Percentiles rank a stretch among this genome's conserved stretches.
These are phyloP conservation scores for Talaromyces albobiverticillius DNA, from an alignment of 2,329 filamentous ascomycete species.

Conservation along the genomic window DNA sequence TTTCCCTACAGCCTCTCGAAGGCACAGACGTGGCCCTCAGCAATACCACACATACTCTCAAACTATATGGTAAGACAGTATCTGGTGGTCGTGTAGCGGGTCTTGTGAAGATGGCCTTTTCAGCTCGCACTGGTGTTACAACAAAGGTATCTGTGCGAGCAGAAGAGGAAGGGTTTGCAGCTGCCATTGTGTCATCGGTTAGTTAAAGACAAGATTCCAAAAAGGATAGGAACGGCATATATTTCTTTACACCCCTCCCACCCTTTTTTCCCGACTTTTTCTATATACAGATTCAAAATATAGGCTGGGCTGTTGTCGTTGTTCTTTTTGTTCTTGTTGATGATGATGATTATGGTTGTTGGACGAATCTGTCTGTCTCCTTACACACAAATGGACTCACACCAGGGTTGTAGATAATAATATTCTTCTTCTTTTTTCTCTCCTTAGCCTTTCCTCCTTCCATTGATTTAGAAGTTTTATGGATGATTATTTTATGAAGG, in stretches of 20 bases:
- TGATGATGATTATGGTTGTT: conserved; percentile 11
- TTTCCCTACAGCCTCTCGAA: conserved; percentile 90
- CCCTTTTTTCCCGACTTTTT: not conserved
- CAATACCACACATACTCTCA: conserved; percentile 88
- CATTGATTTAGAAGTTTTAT: conserved; percentile 1
- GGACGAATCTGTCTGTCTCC: conserved; percentile 10
- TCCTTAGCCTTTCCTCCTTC: not conserved
- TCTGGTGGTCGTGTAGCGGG: conserved; percentile 84
- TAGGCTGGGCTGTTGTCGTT: not conserved
- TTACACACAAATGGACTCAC: conserved; percentile 11
- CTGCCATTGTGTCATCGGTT: conserved; percentile 78
- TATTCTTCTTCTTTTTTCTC: conserved; percentile 12
- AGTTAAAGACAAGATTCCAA: conserved; percentile 49
- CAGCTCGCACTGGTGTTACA: conserved; percentile 86
- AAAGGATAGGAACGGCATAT: not conserved
- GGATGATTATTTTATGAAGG: not conserved
- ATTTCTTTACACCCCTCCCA: not conserved
- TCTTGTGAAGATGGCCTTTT: conserved; percentile 88
- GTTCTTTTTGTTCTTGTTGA: conserved; percentile 1
- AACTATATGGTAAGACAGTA: conserved; percentile 93
- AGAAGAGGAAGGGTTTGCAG: conserved; percentile 88
- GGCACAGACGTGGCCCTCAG: conserved; percentile 88
- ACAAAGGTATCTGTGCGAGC: conserved; percentile 91
- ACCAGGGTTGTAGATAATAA: conserved; percentile 12
- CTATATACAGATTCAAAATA: not conserved